phyloP scores from a whole-genome alignment of 1,284 basidiomycete genomes.

The Schizopora paradoxa region DNA sequence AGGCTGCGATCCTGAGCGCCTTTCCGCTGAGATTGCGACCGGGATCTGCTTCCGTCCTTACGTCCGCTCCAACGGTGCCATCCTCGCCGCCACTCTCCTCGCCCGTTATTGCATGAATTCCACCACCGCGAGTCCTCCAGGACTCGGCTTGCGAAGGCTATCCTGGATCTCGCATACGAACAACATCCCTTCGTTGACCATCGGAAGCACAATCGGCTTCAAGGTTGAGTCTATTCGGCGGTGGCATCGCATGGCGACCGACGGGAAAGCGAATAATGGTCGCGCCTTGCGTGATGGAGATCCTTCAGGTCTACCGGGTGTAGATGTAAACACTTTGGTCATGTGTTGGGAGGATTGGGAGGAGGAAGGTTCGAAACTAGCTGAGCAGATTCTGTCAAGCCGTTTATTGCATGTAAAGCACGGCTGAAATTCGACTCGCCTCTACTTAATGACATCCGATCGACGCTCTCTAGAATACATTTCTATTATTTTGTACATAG shows the following conservation, averaged over 20 bases:
- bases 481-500: no score
- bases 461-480: no score
- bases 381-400: no score
- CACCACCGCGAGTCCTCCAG: constrained; percentile 33
- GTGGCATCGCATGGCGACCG: constrained; percentile 47
- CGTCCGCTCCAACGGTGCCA: constrained; percentile 59
- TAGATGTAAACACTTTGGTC: constrained; percentile 43
- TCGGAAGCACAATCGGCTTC: constrained; percentile 60
- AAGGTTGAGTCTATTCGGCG: constrained; percentile 45
- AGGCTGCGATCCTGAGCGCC: constrained; percentile 29
- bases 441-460: no score
- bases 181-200: constrained; percentile 45
- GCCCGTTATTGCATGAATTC: constrained; percentile 51
- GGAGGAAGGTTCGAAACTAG: no score
- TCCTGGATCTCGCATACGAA: constrained; percentile 51
- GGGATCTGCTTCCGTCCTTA: constrained; percentile 43
- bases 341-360: constrained; percentile 68
- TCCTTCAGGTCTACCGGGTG: constrained; percentile 34
- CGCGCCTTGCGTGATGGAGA: constrained; percentile 36
- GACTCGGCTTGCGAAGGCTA: constrained; percentile 57
- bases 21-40: constrained; percentile 37
- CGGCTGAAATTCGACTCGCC: no score
- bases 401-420: no score
- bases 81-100: constrained; percentile 56
- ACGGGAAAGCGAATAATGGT: constrained; percentile 32